Base-by-base conservation (phyloP, 192 early-diverging fungal genomes). In the Coemansia sp. region DNA sequence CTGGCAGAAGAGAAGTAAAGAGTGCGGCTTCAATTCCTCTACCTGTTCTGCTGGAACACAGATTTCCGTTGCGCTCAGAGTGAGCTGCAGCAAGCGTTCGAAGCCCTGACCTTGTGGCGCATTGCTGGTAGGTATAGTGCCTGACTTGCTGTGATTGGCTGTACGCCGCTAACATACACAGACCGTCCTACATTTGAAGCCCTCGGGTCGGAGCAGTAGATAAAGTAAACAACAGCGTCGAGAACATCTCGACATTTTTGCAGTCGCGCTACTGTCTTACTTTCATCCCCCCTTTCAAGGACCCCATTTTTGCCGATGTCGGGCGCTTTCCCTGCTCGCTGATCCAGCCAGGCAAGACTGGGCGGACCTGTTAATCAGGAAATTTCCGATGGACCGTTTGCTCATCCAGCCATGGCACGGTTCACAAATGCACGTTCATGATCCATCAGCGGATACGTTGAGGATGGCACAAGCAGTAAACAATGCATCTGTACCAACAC, bases 141-240 rank as follows among this genome's bases (percentile, higher is more conserved):
- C 34, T 8, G 33, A 57, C 17, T n/a, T 19, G 32, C 55, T 57
- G 17, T 57, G 55, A 57, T 57, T 57, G 55, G 55, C 55, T 57
- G 55, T 1, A 15, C 19, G 4, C 2, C 19, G 6, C 33, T 36
- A 57, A 19, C 4, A 17, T 36, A 55, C 53, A 55, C 53, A 57
- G 6, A 54, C 53, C 1, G 55, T 35, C 15, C n/a, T 20, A 4
- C 14, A 32, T 15, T 25, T 20, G 35, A 35, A 52, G 13, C 10
- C 49, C 49, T 25, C 25, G 49, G 23, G 7, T 11, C 5, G 2
- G 9, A 32, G 34, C 55, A 57, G 55, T 57, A 57, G 33, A 15
- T 20, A 57, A 36, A 36, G 55, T 57, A 35, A 57, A 38, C 49
- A 52, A 20, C 49, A 14, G 14, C 19, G 14, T 8, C 34, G 13